Evolutionary conservation across 129 eudicot genomes (phyloP), one percentile per base, ranked within the genome.

Genomic region (sunflower (Helianthus annuus)): DNA sequence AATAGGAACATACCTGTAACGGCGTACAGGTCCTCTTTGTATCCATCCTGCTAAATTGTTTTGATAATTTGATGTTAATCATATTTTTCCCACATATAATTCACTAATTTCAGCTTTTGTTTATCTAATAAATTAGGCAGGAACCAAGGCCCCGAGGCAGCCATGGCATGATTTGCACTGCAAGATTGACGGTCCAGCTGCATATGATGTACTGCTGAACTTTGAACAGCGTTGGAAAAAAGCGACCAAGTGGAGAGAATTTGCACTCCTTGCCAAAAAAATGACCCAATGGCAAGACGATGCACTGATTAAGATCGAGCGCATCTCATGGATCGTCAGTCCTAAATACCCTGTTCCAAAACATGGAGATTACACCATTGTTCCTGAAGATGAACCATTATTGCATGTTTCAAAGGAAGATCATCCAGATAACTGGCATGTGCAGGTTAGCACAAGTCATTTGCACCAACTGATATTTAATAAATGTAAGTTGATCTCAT

Each of bases 151-250:
- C 72, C 98, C 98, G 15, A 88, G 98, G 76, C 85, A 94, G 80
- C 98, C 98, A 72, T 94, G 98, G 98, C 98, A 94, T 84, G 98
- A 94, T 58, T 81, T 90, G 61, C 98, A 94, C 83, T 79, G 96
- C 85, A 82, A 75, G 79, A 85, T 94, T 73, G 98, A 94, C n/a
- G 98, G 98, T 29, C 98, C 96, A 71, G 98, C 98, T 76, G 98
- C 98, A 42, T 94, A 94, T 84, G 98, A 94, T 81, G 91, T 90
- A 38, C 97, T 94, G 52, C 52, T 85, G 78, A 94, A 94, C 81
- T 94, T 94, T 71, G 98, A 92, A 72, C 97, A 94, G 54, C 85
- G 98, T 13, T 94, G 98, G 98, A 80, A 45, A 45, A 90, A 78
- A 80, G 85, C 98, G 74, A 88, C 96, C 19, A 90, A 62, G 83